Evolutionary conservation across 2,329 filamentous ascomycete genomes (phyloP).

Genomic region (Cladophialophora chaetospira): DNA sequence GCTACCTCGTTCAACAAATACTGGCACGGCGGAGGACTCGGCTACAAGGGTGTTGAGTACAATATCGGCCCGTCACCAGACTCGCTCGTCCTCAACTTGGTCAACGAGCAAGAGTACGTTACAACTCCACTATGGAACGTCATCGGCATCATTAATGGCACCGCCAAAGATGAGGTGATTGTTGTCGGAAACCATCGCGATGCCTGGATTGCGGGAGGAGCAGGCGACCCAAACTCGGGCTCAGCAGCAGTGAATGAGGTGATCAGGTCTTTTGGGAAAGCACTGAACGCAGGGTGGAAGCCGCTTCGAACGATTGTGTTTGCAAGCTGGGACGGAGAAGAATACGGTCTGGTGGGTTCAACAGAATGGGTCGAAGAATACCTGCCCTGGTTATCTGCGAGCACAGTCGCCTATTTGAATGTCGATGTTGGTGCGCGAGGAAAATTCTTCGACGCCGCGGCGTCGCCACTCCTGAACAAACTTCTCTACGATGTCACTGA

Average conservation of each 20-base stretch:
- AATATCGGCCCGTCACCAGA: conserved; percentile 81
- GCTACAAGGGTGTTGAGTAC: conserved; percentile 80
- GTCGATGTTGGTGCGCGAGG: conserved; percentile 75
- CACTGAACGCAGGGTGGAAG: conserved; percentile 74
- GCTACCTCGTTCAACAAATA: conserved; percentile 70
- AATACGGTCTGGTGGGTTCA: conserved; percentile 82
- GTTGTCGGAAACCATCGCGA: conserved; percentile 91
- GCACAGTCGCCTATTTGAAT: conserved; percentile 81
- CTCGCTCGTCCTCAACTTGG: conserved; percentile 66
- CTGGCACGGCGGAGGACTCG: conserved; percentile 73
- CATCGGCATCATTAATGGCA: conserved; percentile 86
- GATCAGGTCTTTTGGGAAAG: conserved; percentile 71
- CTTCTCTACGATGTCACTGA: conserved; percentile 56
- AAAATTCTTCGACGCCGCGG: conserved; percentile 62
- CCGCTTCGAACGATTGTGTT: conserved; percentile 89
- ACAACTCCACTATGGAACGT: conserved; percentile 87
- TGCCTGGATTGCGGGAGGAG: conserved; percentile 85
- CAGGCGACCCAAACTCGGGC: conserved; percentile 79
- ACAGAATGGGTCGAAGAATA: conserved; percentile 95
- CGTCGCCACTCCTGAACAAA: conserved; percentile 75
- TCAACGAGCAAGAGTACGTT: conserved; percentile 79
- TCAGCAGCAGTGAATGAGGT: conserved; percentile 79
- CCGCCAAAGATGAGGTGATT: conserved; percentile 77
- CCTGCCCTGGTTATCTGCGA: conserved; percentile 72
- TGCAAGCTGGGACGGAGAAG: conserved; percentile 80